A percentile compares a stretch with the other conserved stretches of the same genome.
Evolutionary conservation across 306 rosid species (phyloP).

Genomic region (Hippophae tibetana): DNA sequence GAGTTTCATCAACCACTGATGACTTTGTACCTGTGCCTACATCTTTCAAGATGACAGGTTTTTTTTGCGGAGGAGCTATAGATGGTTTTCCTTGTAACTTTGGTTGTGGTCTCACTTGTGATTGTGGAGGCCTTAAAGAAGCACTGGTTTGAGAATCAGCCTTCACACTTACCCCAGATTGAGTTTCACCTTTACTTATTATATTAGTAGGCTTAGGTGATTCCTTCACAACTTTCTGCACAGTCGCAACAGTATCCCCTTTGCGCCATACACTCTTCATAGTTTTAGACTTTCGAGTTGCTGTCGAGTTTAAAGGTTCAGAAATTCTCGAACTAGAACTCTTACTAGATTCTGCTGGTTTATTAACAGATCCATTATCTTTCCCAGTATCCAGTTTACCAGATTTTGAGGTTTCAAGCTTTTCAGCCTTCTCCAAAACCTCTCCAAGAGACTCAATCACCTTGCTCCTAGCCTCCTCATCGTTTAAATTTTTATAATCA

Average conservation of each 20-base stretch:
- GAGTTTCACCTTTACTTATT: slow-evolving; percentile 29
- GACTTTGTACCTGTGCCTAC: slow-evolving; percentile 43
- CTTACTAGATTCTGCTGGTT: slow-evolving; percentile 25
- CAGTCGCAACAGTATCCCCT: slow-evolving; percentile 65
- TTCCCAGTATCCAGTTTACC: slow-evolving; percentile 24
- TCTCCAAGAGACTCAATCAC: slow-evolving; percentile 92
- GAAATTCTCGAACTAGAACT: slow-evolving; percentile 24
- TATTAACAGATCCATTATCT: slow-evolving; percentile 37
- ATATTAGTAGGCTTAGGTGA: slow-evolving; percentile 33
- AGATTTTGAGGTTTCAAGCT: slow-evolving; percentile 40
- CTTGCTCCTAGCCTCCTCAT: slow-evolving; percentile 53
- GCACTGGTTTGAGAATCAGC: slow-evolving; percentile 32
- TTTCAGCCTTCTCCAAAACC: slow-evolving; percentile 93
- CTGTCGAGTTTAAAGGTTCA: slow-evolving; percentile 13
- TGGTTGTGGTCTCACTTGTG: slow-evolving; percentile 56
- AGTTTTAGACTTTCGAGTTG: slow-evolving; percentile 48
- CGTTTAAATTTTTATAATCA: slow-evolving; percentile 21
- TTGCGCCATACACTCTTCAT: slow-evolving; percentile 94
- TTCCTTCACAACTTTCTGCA: slow-evolving; percentile 59
- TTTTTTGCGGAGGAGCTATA: slow-evolving; percentile 52
- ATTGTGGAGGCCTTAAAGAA: slow-evolving; percentile 32
- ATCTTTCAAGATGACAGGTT: slow-evolving; percentile 71
- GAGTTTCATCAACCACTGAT: slow-evolving; percentile 20
- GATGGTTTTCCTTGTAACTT: slow-evolving; percentile 62
- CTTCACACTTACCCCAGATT: slow-evolving; percentile 24